phyloP scores from a whole-genome alignment of 805 yeast species.

The Candida parachauliodes region DNA sequence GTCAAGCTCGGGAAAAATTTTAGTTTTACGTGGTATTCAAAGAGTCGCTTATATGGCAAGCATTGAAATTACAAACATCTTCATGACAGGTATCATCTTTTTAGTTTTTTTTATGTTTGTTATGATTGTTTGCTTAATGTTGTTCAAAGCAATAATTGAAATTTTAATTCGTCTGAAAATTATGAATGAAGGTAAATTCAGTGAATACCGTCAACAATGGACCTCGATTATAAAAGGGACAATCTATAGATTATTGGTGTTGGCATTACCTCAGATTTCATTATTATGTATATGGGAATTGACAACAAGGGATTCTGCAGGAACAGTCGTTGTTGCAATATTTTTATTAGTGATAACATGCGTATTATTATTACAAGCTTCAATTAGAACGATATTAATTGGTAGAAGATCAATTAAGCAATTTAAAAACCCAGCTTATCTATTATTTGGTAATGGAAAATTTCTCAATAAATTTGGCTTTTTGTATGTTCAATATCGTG shows the following conservation, averaged over 20 bases:
- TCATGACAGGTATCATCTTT: constrained; percentile 82
- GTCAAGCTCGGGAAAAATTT: constrained; percentile 59
- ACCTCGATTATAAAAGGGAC: constrained; percentile 82
- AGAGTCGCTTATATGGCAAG: constrained; percentile 82
- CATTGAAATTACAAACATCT: constrained; percentile 82
- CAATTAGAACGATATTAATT: constrained; percentile 64
- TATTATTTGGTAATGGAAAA: constrained; percentile 78
- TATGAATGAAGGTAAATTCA: constrained; percentile 62
- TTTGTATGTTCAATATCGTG: constrained; percentile 85
- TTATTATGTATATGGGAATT: constrained; percentile 88
- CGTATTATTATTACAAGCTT: constrained; percentile 66
- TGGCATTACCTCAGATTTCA: constrained; percentile 85
- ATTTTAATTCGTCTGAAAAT: constrained; percentile 53
- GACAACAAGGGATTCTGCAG: constrained; percentile 77
- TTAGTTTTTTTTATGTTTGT: constrained; percentile 73
- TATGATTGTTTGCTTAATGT: constrained; percentile 50
- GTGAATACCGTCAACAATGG: constrained; percentile 82
- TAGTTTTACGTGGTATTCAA: constrained; percentile 86
- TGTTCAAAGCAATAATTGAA: constrained; percentile 70
- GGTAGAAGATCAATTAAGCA: constrained; percentile 70
- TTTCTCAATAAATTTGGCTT: constrained; percentile 88
- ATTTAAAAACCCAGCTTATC: constrained; percentile 88
- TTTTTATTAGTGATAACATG: constrained; percentile 58
- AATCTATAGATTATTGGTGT: constrained; percentile 72
- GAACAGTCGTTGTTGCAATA: constrained; percentile 75